phyloP scores from a whole-genome alignment of 179 eudicot genomes.

The Drosera spatulata region DNA sequence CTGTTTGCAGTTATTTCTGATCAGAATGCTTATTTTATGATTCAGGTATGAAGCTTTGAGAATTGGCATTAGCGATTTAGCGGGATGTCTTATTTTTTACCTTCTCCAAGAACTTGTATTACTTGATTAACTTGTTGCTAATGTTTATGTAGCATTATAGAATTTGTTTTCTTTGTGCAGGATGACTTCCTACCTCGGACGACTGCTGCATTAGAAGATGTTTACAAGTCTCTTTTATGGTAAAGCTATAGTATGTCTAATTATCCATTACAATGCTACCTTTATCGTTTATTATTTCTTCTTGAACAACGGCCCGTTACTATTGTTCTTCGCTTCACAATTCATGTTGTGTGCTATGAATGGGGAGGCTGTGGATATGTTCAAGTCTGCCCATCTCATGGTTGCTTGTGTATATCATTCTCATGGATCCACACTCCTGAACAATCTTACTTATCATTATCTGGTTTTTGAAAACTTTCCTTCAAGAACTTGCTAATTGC shows the following conservation, averaged over 20 bases:
- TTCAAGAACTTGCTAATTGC: too few species aligned
- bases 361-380: too few species aligned
- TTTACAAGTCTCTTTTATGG: slow-evolving; percentile 82
- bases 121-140: background rate
- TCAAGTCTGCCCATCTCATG: too few species aligned
- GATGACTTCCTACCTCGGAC: slow-evolving; percentile 93
- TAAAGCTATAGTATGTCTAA: slow-evolving; percentile 49
- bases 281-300: background rate
- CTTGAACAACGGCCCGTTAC: background rate
- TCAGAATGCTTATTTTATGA: background rate
- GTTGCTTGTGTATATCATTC: too few species aligned
- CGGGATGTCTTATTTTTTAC: background rate
- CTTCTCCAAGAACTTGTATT: background rate
- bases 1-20: background rate
- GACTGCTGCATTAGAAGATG: slow-evolving; percentile 68
- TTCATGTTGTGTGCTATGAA: too few species aligned
- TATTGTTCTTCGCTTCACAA: too few species aligned
- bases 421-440: too few species aligned
- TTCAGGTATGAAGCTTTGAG: background rate
- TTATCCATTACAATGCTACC: slow-evolving; percentile 9
- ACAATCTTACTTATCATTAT: too few species aligned
- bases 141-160: slow-evolving; percentile 3
- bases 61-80: background rate
- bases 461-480: background rate
- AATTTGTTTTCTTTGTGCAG: slow-evolving; percentile 23